Base-by-base conservation (phyloP, 345 rosid species). In the Xanthoceras sorbifolium region DNA sequence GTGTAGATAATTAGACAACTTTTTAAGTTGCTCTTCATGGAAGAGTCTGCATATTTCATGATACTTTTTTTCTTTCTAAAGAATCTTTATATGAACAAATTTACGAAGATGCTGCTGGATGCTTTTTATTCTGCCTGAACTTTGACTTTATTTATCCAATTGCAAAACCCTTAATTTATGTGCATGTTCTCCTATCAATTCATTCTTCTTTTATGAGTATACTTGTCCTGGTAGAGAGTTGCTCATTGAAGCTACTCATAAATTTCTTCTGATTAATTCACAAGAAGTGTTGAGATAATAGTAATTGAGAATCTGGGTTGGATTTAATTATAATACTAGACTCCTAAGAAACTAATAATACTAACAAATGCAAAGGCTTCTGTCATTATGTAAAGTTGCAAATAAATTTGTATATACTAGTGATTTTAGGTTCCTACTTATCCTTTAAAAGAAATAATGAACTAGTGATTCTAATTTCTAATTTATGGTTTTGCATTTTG, bases 61-160 rank as follows among this genome's bases (percentile, higher is more conserved):
- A 15, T 59, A 2, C 7, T 50, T 15, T 3, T 55, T 40, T 25
- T 29, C 57, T 32, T 11, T 50, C 60, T 57, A 23, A 31, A 73
- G 40, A 28, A 63, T 73, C 69, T n/a, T 29, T 73, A 20, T 67
- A 29, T 72, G 25, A 20, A 25, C 14, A n/a, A 38, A 20, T 72
- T 38, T 61, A 42, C 7, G 1, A 11, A 57, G 11, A 73, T 26
- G 50, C 32, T 42, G 42, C 55, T 60, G 61, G 59, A 73, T 17
- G 50, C 63, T 73, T 50, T 46, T 54, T 40, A 26, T 29, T 15
- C 9, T 38, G 26, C 18, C 31, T 55, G 50, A 71, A 71, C 22
- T 57, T 40, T 60, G 66, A 20, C 22, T 38, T 67, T 6, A n/a
- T 52, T 31, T 26, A 48, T 18, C 40, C 15, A 32, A 29, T 52